A percentile compares a stretch with the other conserved stretches of the same genome.
phyloP scores from a whole-genome alignment of 2,329 filamentous ascomycete species.

The Hymenoscyphus linearis region DNA sequence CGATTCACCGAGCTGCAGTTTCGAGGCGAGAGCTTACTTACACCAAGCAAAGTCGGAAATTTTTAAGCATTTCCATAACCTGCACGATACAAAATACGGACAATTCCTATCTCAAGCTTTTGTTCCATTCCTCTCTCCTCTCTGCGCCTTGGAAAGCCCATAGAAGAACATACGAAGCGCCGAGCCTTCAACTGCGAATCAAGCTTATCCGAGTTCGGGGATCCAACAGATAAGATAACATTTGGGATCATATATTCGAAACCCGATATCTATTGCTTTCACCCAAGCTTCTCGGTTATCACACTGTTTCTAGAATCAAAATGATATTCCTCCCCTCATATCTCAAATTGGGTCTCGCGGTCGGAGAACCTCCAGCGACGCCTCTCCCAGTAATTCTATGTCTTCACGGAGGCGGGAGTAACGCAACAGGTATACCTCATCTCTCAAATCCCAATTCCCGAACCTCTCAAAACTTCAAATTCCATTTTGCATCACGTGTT shows the following conservation, averaged over 20 bases:
- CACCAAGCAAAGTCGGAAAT: not conserved
- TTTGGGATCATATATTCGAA: not conserved
- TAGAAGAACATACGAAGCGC: not conserved
- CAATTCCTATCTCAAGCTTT: not conserved
- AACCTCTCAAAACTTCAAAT: not conserved
- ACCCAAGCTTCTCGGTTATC: not conserved
- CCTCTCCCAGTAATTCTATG: constrained; percentile 15
- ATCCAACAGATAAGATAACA: not conserved
- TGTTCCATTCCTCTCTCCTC: not conserved
- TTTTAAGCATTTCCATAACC: not conserved
- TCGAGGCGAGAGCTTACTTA: not conserved
- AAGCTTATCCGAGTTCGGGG: not conserved
- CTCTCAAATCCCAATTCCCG: not conserved
- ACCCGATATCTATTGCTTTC: not conserved
- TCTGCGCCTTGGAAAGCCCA: not conserved
- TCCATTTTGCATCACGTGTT: not conserved
- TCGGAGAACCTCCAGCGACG: not conserved
- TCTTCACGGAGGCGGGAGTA: constrained; percentile 14
- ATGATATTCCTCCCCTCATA: constrained; percentile 1
- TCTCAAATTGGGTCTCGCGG: constrained; percentile 1
- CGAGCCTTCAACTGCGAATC: not conserved
- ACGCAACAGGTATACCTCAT: not conserved
- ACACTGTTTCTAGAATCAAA: not conserved
- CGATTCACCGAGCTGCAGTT: not conserved
- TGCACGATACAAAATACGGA: not conserved